Conservation (phyloP, 78 protist species). For the Cyanophora paradoxa region DNA sequence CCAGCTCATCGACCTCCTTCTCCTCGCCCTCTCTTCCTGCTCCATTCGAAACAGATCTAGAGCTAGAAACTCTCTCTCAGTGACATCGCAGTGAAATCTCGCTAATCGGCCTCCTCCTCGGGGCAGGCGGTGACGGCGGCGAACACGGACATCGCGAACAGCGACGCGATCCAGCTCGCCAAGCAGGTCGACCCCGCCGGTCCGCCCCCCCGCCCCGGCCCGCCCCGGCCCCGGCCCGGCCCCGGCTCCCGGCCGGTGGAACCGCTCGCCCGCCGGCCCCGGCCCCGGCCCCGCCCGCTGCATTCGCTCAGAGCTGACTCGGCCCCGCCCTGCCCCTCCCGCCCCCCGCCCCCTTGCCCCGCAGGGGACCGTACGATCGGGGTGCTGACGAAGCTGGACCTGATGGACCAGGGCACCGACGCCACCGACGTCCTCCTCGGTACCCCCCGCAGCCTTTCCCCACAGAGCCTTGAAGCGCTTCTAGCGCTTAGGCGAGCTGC, state of each 20-base stretch:
- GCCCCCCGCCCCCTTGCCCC: too few relatives aligned
- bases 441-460: too few relatives aligned
- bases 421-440: constrained; percentile 74
- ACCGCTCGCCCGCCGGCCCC: neutral
- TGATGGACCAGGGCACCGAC: constrained; percentile 93
- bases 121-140: constrained; percentile 87
- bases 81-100: neutral
- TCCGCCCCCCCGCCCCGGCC: too few relatives aligned
- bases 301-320: too few relatives aligned
- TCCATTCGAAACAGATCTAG: neutral
- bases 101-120: too few relatives aligned
- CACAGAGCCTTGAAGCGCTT: too few relatives aligned
- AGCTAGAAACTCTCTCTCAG: neutral
- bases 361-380: constrained; percentile 83
- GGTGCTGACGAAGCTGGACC: constrained; percentile 90
- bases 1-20: too few relatives aligned
- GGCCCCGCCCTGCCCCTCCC: too few relatives aligned
- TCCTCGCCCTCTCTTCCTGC: too few relatives aligned
- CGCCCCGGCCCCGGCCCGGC: too few relatives aligned
- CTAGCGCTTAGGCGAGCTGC: too few relatives aligned
- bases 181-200: constrained; percentile 74
- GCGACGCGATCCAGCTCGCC: constrained; percentile 84
- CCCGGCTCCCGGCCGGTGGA: neutral
- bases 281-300: neutral
- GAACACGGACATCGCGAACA: constrained; percentile 85